A percentile compares a stretch with the other conserved stretches of the same genome.
These are phyloP conservation scores for Ascochyta clinopodiicola DNA, from an alignment of 2,329 filamentous ascomycete genomes.

Conservation along the genomic window DNA sequence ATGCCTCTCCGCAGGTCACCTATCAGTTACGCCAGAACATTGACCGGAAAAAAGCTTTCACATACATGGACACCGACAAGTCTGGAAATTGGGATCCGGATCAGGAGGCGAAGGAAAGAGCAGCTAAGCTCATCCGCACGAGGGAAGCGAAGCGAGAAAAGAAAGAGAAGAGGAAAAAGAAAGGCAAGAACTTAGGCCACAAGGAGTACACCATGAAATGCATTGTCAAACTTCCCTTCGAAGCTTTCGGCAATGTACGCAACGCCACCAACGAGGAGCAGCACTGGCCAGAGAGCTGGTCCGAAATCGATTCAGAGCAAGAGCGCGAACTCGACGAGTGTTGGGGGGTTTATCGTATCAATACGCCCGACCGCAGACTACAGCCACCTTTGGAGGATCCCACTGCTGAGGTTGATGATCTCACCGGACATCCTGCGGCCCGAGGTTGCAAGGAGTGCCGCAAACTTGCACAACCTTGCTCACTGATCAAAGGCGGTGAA, in stretches of 20 bases:
- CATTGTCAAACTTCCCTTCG: constrained; percentile 27
- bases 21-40: constrained; percentile 37
- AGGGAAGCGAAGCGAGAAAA: constrained; percentile 24
- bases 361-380: constrained; percentile 12
- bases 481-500: constrained; percentile 35
- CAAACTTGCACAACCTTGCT: constrained; percentile 26
- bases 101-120: constrained; percentile 18
- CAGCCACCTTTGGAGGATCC: constrained; percentile 37
- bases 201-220: constrained; percentile 20
- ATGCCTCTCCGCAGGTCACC: constrained; percentile 8
- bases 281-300: constrained; percentile 38
- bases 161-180: constrained; percentile 11
- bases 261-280: constrained; percentile 34
- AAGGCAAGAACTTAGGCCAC: constrained; percentile 5
- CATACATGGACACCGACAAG: constrained; percentile 47
- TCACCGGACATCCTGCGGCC: constrained; percentile 43
- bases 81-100: constrained; percentile 48
- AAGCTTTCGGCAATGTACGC: constrained; percentile 24
- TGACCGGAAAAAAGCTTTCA: constrained; percentile 25
- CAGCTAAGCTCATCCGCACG: constrained; percentile 7
- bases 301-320: constrained; percentile 26
- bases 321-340: constrained; percentile 17
- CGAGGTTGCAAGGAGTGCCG: constrained; percentile 48
- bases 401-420: constrained; percentile 26
- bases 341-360: constrained; percentile 15